Base-by-base conservation (phyloP, 768 basidiomycete species). In the Leucosporidium scottii region DNA sequence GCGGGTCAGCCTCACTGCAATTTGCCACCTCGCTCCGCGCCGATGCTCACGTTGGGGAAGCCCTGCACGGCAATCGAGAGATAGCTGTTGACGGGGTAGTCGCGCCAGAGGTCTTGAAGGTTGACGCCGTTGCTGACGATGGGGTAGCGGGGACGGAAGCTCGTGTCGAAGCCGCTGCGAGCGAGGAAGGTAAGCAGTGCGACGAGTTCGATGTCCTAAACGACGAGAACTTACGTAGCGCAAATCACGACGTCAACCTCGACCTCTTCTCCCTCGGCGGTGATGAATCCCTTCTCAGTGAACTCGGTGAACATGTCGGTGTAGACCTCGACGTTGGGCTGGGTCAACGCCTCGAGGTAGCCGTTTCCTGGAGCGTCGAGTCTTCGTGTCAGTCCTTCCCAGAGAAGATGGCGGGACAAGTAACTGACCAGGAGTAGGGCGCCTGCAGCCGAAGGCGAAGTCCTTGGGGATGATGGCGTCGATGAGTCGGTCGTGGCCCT, bases 111-210 rank as follows among this genome's bases (percentile, higher is more conserved):
- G 59, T 66, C 55, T 3, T 49, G 39, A 3, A 70, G 50, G 34
- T 67, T 49, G 15, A 61, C 39, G 13, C 61, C 61, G 13, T 68
- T 53, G n/a, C 39, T 10, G 4, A 67, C 68, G 47, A 70, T 54
- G 15, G 68, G 65, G 57, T 63, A 70, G 21, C 64, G 62, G 25
- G 71, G 71, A 12, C 56, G 39, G 55, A 57, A 63, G 15, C 47
- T 50, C 31, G 64, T 59, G 59, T 73, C 66, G 70, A 73, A 73
- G n/a, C n/a, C n/a, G n/a, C n/a, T n/a, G n/a, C n/a, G n/a, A n/a
- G n/a, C n/a, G n/a, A n/a, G n/a, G n/a, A n/a, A n/a, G n/a, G n/a
- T n/a, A n/a, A n/a, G n/a, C n/a, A n/a, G n/a, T n/a, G n/a, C n/a
- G n/a, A n/a, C n/a, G n/a, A n/a, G n/a, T n/a, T n/a, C n/a, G n/a